Percentiles rank a stretch among this genome's conserved stretches.
Evolutionary conservation across 2,329 filamentous ascomycete species (phyloP).

Genomic region (Plenodomus lindquistii): DNA sequence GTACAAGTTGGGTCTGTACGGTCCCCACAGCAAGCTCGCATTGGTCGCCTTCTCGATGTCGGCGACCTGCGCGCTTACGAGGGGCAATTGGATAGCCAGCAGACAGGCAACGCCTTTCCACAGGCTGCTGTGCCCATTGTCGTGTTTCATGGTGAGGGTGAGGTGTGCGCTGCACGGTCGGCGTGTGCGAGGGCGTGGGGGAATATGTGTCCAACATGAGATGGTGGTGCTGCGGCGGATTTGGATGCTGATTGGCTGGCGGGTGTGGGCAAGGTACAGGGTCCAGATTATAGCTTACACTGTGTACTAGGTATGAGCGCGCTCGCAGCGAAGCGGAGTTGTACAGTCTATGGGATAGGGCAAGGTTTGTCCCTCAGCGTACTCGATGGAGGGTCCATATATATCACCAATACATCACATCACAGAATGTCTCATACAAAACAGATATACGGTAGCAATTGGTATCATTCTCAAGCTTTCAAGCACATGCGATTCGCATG

Average conservation of each 20-base stretch:
- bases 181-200: conserved; percentile 20
- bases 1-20: conserved; percentile 91
- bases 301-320: too few species aligned
- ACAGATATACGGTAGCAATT: too few species aligned
- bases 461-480: too few species aligned
- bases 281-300: too few species aligned
- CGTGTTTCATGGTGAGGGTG: conserved; percentile 29
- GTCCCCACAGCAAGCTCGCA: conserved; percentile 90
- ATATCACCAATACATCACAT: too few species aligned
- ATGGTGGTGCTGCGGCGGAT: conserved; percentile 14
- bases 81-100: conserved; percentile 28
- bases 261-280: neutral
- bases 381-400: too few species aligned
- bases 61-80: conserved; percentile 36
- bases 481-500: too few species aligned
- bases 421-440: too few species aligned
- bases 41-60: conserved; percentile 61
- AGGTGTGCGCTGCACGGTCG: conserved; percentile 15
- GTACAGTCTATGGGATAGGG: too few species aligned
- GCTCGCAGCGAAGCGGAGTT: too few species aligned
- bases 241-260: conserved; percentile 20
- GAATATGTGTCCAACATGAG: conserved; percentile 1
- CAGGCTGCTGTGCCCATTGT: conserved; percentile 22
- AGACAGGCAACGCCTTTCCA: conserved; percentile 26
- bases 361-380: too few species aligned